Conservation (phyloP, 169 alveolate genomes). For the Babesia bigemina region DNA sequence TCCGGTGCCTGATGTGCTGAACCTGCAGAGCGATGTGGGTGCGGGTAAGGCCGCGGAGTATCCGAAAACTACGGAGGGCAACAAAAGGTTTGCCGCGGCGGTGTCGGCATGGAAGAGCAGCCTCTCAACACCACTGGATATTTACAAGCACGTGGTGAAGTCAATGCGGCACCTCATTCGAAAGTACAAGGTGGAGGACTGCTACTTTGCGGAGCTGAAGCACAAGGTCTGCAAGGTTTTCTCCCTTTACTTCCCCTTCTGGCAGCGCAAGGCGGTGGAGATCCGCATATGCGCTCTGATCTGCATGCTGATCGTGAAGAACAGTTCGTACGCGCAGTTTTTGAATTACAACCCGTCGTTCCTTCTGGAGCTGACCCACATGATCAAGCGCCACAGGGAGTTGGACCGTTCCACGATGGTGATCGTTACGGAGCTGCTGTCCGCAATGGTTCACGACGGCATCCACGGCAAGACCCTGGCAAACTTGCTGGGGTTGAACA, state of each 20-base stretch:
- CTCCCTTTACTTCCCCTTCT: conserved; percentile 43
- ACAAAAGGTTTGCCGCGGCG: conserved; percentile 2
- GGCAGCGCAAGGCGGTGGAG: conserved; percentile 48
- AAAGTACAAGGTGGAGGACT: conserved; percentile 53
- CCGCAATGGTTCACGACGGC: conserved; percentile 70
- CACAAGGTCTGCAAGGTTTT: conserved; percentile 55
- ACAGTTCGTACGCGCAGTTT: conserved; percentile 43
- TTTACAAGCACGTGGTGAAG: conserved; percentile 41
- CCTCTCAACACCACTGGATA: conserved; percentile 1
- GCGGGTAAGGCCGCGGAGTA: neutral
- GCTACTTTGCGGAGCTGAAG: conserved; percentile 46
- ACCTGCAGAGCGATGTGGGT: neutral
- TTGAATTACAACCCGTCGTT: conserved; percentile 61
- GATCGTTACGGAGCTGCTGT: conserved; percentile 52
- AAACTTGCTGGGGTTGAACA: conserved; percentile 48
- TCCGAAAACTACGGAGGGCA: conserved; percentile 2
- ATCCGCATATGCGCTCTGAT: conserved; percentile 60
- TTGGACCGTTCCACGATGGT: conserved; percentile 60
- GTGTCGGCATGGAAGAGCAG: neutral
- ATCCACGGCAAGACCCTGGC: conserved; percentile 54
- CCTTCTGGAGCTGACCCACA: conserved; percentile 55
- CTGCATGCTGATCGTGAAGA: conserved; percentile 46
- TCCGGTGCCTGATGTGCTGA: conserved; percentile 13
- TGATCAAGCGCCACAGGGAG: conserved; percentile 39
- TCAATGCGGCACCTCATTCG: conserved; percentile 35